These are phyloP conservation scores for Diaporthe destruens DNA, from an alignment of 2,329 filamentous ascomycete genomes.

Conservation along the genomic window DNA sequence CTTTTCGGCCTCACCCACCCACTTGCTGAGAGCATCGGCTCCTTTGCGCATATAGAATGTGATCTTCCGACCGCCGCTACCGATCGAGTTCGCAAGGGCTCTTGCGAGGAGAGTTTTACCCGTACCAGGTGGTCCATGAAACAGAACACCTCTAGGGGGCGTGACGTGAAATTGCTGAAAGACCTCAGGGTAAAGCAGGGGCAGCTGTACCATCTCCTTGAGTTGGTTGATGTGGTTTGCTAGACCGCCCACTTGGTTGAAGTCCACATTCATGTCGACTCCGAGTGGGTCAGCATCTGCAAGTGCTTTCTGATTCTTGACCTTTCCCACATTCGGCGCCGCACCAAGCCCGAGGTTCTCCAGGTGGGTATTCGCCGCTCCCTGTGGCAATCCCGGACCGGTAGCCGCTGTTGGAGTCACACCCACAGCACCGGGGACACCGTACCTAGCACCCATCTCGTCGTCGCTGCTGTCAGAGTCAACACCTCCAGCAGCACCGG, in stretches of 20 bases:
- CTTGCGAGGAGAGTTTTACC: constrained; percentile 97
- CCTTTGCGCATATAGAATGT: constrained; percentile 99
- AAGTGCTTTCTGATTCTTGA: constrained; percentile 91
- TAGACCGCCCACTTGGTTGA: constrained; percentile 92
- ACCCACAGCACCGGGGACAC: constrained; percentile 69
- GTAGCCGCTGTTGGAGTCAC: constrained; percentile 69
- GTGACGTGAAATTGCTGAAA: constrained; percentile 93
- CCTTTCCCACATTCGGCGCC: constrained; percentile 87
- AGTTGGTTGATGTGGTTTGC: constrained; percentile 95
- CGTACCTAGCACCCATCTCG: constrained; percentile 77
- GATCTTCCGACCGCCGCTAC: constrained; percentile 90
- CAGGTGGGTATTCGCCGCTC: constrained; percentile 47
- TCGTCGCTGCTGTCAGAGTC: constrained; percentile 99
- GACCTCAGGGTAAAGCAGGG: constrained; percentile 93
- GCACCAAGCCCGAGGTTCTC: constrained; percentile 54
- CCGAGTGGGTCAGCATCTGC: constrained; percentile 96
- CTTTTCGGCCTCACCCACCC: constrained; percentile 98
- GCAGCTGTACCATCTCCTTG: constrained; percentile 98
- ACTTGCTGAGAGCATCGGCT: constrained; percentile 96
- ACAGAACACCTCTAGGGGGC: constrained; percentile 92
- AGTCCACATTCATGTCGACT: constrained; percentile 91
- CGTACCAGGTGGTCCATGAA: constrained; percentile 96
- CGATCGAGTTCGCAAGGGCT: constrained; percentile 91
- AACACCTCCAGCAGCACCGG: constrained; percentile 77
- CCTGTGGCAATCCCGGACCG: constrained; percentile 57